Percentiles rank a stretch among this genome's conserved stretches.
phyloP scores from a whole-genome alignment of 2,329 filamentous ascomycete genomes.

The Aureobasidium sp. region DNA sequence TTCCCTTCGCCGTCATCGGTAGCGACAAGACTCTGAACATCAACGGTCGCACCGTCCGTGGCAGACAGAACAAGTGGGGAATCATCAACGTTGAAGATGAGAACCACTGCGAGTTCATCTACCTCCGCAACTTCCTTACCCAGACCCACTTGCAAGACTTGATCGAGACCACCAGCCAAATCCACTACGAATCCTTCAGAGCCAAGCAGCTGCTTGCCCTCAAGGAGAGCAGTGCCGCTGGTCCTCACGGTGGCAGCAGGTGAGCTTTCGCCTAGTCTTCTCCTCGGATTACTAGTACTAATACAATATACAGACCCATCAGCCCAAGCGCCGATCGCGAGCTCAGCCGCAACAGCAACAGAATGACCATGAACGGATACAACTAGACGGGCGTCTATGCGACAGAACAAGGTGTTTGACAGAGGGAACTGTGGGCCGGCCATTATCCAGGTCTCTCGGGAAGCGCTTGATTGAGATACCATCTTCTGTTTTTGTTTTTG shows the following conservation, averaged over 20 bases:
- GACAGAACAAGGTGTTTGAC: conserved; percentile 4
- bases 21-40: conserved; percentile 98
- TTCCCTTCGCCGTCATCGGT: conserved; percentile 95
- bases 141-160: conserved; percentile 97
- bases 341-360: conserved; percentile 91
- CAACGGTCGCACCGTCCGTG: conserved; percentile 93
- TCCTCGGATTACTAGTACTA: background rate
- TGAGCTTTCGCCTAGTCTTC: conserved; percentile 5
- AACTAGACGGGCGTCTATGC: conserved; percentile 31
- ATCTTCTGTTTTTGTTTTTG: conserved; percentile 16
- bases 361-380: conserved; percentile 99
- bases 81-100: conserved; percentile 99
- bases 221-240: conserved; percentile 93
- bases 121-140: conserved; percentile 95
- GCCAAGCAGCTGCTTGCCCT: conserved; percentile 96
- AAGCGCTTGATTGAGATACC: conserved; percentile 15
- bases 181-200: conserved; percentile 99
- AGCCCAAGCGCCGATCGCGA: conserved; percentile 91
- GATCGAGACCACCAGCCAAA: conserved; percentile 98
- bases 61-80: conserved; percentile 98
- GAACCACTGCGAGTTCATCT: conserved; percentile 99
- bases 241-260: conserved; percentile 64
- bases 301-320: conserved; percentile 55
- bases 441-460: conserved; percentile 10
- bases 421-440: conserved; percentile 11